Base-by-base conservation (phyloP, 805 yeast species). In the Candida pseudofarinosa region DNA sequence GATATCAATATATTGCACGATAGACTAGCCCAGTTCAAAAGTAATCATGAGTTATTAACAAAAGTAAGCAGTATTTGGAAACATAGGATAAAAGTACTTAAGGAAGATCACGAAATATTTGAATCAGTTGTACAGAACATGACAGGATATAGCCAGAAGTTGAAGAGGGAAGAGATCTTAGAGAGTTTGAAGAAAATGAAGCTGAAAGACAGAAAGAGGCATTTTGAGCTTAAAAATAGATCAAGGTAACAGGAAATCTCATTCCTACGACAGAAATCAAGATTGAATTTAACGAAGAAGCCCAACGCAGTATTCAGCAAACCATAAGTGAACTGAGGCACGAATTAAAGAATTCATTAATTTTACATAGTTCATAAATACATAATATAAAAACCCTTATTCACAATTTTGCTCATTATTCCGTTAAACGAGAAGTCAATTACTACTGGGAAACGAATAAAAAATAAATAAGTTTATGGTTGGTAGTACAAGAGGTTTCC, bases 61-160 rank as follows among this genome's bases (percentile, higher is more conserved):
- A 43, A 45, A 37, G 52, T 70, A 37, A 49, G 63, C 39, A 59
- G 69, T 40, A 65, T 76, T 8, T 82, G 90, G 85, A 69, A 70
- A 38, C 60, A 74, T 46, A 68, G 75, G 45, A 67, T 75, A 38
- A 58, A 60, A 30, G 79, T 73, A 6, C 63, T 82, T 15, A 67
- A 67, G 43, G 74, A 71, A 35, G 95, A 89, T 59, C 85, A 86
- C 53, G 77, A 76, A 28, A 79, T 90, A 13, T 89, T 83, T 57
- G 96, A 91, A 52, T 75, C 83, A 2, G 95, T 93, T 51, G 89
- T 93, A 34, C 96, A 88, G 56, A 89, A 88, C 53, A 67, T 90
- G 52, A 86, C 90, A 13, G 97, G 96, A 5, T 89, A 90, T 58
- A 85, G 96, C 4, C 97, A 93, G 60, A 79, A 87, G 53, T 53